phyloP scores from a whole-genome alignment of 2,329 filamentous ascomycete genomes.

The Byssothecium circinans region DNA sequence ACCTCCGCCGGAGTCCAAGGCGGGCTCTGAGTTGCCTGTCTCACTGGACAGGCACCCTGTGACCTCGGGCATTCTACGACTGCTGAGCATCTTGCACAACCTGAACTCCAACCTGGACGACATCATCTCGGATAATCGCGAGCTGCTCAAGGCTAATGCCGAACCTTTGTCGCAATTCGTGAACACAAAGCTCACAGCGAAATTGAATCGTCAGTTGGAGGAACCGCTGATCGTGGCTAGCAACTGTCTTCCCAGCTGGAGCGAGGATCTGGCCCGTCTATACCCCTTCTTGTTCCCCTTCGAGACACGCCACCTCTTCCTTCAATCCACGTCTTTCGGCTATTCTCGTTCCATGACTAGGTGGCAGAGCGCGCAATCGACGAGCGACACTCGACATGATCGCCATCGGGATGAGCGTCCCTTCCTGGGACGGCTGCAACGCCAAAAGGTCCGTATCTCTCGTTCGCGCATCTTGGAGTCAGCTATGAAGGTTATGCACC shows the following conservation, averaged over 20 bases:
- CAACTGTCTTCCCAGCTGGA: constrained; percentile 94
- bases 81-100: constrained; percentile 88
- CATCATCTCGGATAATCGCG: constrained; percentile 77
- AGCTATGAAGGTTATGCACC: constrained; percentile 96
- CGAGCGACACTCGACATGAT: constrained; percentile 78
- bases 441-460: constrained; percentile 97
- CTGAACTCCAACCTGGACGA: constrained; percentile 93
- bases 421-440: constrained; percentile 86
- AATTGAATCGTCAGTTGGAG: constrained; percentile 93
- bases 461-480: constrained; percentile 94
- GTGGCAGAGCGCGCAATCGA: constrained; percentile 89
- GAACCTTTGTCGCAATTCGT: constrained; percentile 94
- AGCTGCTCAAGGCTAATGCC: constrained; percentile 68
- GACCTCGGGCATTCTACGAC: constrained; percentile 81
- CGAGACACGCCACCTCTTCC: constrained; percentile 92
- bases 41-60: constrained; percentile 82
- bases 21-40: constrained; percentile 67
- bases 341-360: constrained; percentile 96
- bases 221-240: constrained; percentile 96
- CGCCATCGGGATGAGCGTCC: constrained; percentile 84
- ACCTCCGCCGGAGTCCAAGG: constrained; percentile 53
- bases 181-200: constrained; percentile 97
- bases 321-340: constrained; percentile 97
- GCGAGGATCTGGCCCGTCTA: constrained; percentile 86
- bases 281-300: constrained; percentile 99